These are phyloP conservation scores for Plasmodium cynomolgi DNA, from an alignment of 169 alveolate species.

Conservation along the genomic window DNA sequence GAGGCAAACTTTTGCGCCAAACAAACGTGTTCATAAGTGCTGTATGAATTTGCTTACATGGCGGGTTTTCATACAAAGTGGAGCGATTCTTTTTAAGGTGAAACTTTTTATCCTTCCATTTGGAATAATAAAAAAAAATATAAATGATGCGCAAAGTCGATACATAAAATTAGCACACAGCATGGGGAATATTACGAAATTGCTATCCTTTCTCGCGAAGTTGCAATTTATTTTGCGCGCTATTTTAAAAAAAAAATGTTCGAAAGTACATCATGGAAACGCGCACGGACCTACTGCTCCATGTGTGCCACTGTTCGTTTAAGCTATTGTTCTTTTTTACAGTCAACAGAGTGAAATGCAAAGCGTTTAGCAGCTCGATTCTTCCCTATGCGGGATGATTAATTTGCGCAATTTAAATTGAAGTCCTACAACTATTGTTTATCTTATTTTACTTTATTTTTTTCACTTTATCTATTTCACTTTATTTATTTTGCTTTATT, in stretches of 20 bases:
- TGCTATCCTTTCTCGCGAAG: background rate
- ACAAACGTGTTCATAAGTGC: background rate
- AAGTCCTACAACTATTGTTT: background rate
- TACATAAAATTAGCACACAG: background rate
- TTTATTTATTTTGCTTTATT: background rate
- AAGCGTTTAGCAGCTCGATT: background rate
- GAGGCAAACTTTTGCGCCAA: background rate
- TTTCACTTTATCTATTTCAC: background rate
- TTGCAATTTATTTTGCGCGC: background rate
- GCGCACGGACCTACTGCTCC: background rate
- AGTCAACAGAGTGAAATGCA: background rate
- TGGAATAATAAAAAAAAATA: background rate
- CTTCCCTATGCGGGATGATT: background rate
- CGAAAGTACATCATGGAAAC: background rate
- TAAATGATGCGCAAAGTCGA: background rate
- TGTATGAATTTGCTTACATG: background rate
- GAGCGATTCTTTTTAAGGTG: background rate
- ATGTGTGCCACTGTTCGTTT: background rate
- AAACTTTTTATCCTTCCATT: background rate
- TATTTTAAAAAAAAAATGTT: background rate
- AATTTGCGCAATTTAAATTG: background rate
- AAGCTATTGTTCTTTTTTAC: background rate
- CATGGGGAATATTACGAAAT: background rate
- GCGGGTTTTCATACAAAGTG: background rate
- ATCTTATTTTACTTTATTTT: background rate